Evolutionary conservation across 768 basidiomycete genomes (phyloP).

Genomic region (Phaffia tasmanica): DNA sequence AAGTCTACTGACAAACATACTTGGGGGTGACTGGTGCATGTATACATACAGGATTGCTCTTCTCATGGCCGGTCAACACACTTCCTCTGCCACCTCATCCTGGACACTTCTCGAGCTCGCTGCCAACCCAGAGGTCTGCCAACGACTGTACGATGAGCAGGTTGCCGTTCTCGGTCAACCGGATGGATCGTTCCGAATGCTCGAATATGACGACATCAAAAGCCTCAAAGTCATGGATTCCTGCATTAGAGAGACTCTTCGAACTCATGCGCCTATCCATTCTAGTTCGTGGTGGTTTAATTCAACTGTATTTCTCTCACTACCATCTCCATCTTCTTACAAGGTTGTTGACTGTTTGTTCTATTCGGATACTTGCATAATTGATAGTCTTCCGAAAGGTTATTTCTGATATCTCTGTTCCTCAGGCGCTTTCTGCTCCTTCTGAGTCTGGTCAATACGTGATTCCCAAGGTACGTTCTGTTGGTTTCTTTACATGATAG

Average conservation of each 20-base stretch:
- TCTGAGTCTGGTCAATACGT: constrained; percentile 58
- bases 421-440: constrained; percentile 65
- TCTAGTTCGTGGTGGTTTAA: constrained; percentile 38
- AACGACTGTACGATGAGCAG: constrained; percentile 81
- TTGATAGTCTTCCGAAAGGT: constrained; percentile 56
- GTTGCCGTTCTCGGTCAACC: constrained; percentile 64
- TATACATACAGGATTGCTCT: constrained; percentile 54
- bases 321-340: constrained; percentile 27
- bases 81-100: constrained; percentile 79
- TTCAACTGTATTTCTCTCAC: constrained; percentile 12
- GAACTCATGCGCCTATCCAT: constrained; percentile 86
- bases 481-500: no score
- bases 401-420: constrained; percentile 70
- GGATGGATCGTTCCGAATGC: constrained; percentile 64
- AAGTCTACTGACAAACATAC: not conserved
- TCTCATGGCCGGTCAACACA: constrained; percentile 99
- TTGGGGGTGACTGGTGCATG: not conserved
- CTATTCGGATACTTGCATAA: not conserved
- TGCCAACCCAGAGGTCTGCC: constrained; percentile 56
- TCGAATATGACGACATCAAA: constrained; percentile 78
- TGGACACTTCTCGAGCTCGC: constrained; percentile 88
- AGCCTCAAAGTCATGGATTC: constrained; percentile 69
- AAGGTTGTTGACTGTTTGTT: not conserved
- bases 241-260: constrained; percentile 68
- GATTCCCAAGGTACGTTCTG: constrained; percentile 48